Evolutionary conservation across 78 protist genomes (phyloP).

Genomic region (Dictyostelium discoideum): DNA sequence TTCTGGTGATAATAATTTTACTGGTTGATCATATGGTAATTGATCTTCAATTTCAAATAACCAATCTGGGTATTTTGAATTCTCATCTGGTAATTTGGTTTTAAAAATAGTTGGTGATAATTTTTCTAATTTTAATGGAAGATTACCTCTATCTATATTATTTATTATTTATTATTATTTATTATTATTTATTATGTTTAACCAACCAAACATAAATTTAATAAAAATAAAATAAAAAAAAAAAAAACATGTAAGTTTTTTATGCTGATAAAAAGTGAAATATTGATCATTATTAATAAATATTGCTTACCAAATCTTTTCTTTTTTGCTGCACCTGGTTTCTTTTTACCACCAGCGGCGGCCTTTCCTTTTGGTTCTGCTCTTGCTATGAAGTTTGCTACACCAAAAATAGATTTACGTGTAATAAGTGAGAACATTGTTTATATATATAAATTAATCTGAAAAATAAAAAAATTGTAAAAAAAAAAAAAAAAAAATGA

Average conservation of each 20-base stretch:
- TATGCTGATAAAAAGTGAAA: too few species aligned
- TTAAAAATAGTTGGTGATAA: conserved; percentile 21
- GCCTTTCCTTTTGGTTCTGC: conserved; percentile 31
- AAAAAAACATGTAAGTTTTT: not conserved
- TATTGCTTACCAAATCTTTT: conserved; percentile 46
- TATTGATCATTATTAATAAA: too few species aligned
- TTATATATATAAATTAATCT: not conserved
- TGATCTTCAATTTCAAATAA: conserved; percentile 32
- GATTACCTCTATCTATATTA: conserved; percentile 47
- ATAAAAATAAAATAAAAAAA: too few species aligned
- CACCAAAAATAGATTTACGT: not conserved
- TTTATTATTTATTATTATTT: too few species aligned
- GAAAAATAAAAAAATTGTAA: not conserved
- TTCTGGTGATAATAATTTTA: conserved; percentile 51
- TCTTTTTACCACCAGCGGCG: conserved; percentile 25
- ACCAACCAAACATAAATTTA: too few species aligned
- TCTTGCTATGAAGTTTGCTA: not conserved
- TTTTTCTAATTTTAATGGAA: conserved; percentile 58
- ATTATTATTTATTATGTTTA: not conserved
- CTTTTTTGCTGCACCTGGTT: conserved; percentile 55
- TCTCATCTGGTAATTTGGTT: not conserved
- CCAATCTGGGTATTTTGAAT: conserved; percentile 54
- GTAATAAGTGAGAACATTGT: not conserved
- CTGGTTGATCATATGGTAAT: conserved; percentile 60
- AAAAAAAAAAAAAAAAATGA: not conserved